Percentiles rank a stretch among this genome's conserved stretches.
phyloP scores from a whole-genome alignment of 306 rosid genomes.

The Corylus heterophylla region DNA sequence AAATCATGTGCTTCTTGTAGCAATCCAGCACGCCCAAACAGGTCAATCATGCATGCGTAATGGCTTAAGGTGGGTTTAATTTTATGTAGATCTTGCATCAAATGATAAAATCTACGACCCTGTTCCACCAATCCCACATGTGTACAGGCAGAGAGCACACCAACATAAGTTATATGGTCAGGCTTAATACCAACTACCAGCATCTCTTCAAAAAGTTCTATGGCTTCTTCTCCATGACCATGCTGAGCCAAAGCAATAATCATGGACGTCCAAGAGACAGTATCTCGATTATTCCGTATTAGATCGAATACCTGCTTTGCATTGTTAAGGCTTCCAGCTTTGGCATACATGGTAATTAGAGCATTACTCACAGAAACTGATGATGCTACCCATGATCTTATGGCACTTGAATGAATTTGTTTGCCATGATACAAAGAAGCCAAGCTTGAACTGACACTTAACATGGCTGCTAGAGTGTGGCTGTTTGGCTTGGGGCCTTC shows the following conservation, averaged over 20 bases:
- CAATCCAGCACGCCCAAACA: slow-evolving; percentile 83
- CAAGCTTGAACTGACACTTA: slow-evolving; percentile 69
- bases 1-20: slow-evolving; percentile 73
- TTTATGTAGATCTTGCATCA: slow-evolving; percentile 67
- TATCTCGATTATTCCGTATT: slow-evolving; percentile 43
- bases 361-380: slow-evolving; percentile 82
- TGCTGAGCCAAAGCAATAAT: slow-evolving; percentile 83
- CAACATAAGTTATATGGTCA: slow-evolving; percentile 81
- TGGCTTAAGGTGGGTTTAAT: slow-evolving; percentile 80
- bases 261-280: slow-evolving; percentile 86
- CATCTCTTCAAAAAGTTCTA: slow-evolving; percentile 79
- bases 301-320: slow-evolving; percentile 64
- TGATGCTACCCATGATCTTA: slow-evolving; percentile 56
- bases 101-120: slow-evolving; percentile 63
- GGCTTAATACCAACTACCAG: slow-evolving; percentile 60
- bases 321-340: slow-evolving; percentile 70
- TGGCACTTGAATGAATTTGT: slow-evolving; percentile 74
- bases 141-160: slow-evolving; percentile 82
- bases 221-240: slow-evolving; percentile 83
- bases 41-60: slow-evolving; percentile 81
- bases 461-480: slow-evolving; percentile 70
- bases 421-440: slow-evolving; percentile 78
- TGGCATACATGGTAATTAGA: slow-evolving; percentile 79
- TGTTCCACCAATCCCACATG: slow-evolving; percentile 76
- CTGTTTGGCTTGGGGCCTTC: slow-evolving; percentile 79